Evolutionary conservation across 1,139 yeast genomes (phyloP), one percentile per base, ranked within the genome.

Genomic region (Suhomyces wounanorum): DNA sequence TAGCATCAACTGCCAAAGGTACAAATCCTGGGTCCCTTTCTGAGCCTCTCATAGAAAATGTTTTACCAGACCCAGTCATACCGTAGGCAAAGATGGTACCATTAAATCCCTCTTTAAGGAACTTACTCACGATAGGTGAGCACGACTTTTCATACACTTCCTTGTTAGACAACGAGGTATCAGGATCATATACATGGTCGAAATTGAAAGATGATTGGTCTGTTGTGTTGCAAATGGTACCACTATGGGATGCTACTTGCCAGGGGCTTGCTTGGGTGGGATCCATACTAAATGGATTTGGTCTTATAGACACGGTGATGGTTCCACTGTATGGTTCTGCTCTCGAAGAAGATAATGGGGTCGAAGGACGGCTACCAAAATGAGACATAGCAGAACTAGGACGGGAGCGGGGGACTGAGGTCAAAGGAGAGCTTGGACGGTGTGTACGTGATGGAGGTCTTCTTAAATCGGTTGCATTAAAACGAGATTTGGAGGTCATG

Each of bases 11-110:
- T 0, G 96, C 87, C 40, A 85, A 72, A 23, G 88, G 87, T 41
- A 91, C 89, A 51, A 91, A 79, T 25, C 97, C 97, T 0, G 89
- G 86, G 58, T 88, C 90, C 1, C 64, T 58, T 0, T 70, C 74
- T 11, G 79, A 73, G 33, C 97, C 97, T 56, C 87, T 87, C 97
- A 92, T 90, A 2, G 96, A 86, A 63, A 83, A 87, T 0, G 98
- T 92, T 66, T 92, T 92, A 31, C 98, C 98, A 1, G 97, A 89
- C 0, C 98, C 98, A 0, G 98, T 90, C 92, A 89, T 89, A 45
- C 97, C 96, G 63, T 91, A 90, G 2, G 97, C 96, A 67, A 92
- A 90, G 0, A 92, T 85, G 0, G 97, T 92, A 9, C 94, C 96
- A 63, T 91, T 90, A 65, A 74, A 91, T 0, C 97, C 97, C 35